Percentiles rank a stretch among this genome's conserved stretches.
Conservation (phyloP, 768 basidiomycete species). For the Hysterangium stoloniferum region DNA sequence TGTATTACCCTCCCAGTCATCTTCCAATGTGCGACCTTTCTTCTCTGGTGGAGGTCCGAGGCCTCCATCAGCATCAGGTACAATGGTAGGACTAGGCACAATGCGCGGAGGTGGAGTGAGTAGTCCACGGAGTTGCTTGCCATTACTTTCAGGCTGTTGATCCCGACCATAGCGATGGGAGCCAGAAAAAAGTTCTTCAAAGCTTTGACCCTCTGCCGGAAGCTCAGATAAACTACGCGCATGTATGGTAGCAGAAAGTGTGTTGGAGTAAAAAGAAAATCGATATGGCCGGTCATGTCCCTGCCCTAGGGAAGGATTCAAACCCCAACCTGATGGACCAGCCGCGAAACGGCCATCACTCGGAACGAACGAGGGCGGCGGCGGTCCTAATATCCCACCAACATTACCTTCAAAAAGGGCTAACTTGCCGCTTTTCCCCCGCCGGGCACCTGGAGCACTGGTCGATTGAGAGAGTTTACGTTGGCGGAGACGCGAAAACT, state of each 20-base stretch:
- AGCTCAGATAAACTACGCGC: constrained; percentile 88
- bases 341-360: constrained; percentile 20
- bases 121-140: neutral
- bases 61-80: neutral
- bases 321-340: constrained; percentile 15
- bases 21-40: constrained; percentile 7
- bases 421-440: constrained; percentile 70
- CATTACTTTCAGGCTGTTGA: neutral
- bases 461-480: constrained; percentile 86
- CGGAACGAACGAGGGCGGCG: constrained; percentile 34
- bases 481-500: constrained; percentile 44
- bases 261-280: constrained; percentile 97
- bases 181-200: constrained; percentile 81
- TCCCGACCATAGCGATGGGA: constrained; percentile 13
- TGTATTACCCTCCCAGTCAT: constrained; percentile 63
- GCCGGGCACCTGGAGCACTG: constrained; percentile 52
- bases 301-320: constrained; percentile 26
- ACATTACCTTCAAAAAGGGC: constrained; percentile 72
- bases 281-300: constrained; percentile 86
- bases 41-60: neutral
- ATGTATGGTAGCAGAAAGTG: constrained; percentile 88
- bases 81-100: constrained; percentile 2
- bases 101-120: neutral
- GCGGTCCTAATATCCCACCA: constrained; percentile 36
- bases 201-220: constrained; percentile 88